Conservation (phyloP, 2,329 filamentous ascomycete genomes). For the Diaporthe sp. region DNA sequence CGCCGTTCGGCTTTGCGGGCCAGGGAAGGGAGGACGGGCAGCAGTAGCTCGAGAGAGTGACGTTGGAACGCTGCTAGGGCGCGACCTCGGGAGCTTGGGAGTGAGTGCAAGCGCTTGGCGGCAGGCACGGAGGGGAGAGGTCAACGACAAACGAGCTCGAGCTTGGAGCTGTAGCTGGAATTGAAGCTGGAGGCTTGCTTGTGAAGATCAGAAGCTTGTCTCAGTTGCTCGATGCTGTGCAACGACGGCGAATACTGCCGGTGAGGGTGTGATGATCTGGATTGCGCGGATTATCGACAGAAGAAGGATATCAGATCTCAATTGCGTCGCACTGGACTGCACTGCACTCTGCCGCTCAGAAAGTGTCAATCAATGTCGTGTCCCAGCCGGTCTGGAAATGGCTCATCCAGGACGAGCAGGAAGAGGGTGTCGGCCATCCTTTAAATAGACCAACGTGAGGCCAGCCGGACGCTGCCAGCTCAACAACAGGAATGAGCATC, state of each 20-base stretch:
- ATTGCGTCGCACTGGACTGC: conserved; percentile 1
- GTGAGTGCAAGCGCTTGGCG: background rate
- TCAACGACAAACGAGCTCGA: background rate
- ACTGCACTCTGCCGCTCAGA: background rate
- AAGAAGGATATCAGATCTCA: background rate
- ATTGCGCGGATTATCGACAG: background rate
- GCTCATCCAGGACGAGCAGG: background rate
- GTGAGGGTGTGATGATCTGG: conserved; percentile 3
- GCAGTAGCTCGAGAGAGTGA: conserved; percentile 25
- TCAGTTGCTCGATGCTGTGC: background rate
- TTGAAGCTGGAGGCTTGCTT: conserved; percentile 16
- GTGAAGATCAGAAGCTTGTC: conserved; percentile 12
- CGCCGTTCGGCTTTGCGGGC: conserved; percentile 24
- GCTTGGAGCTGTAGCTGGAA: background rate
- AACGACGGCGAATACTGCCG: background rate
- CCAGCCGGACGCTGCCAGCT: background rate
- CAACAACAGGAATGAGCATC: background rate
- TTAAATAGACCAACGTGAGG: conserved; percentile 19
- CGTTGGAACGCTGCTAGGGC: conserved; percentile 12
- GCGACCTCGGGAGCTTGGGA: conserved; percentile 7
- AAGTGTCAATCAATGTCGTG: background rate
- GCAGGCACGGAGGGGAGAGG: background rate
- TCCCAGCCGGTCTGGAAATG: conserved; percentile 7
- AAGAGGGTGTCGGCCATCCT: conserved; percentile 17
- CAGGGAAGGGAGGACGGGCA: background rate